Base-by-base conservation (phyloP, 768 basidiomycete genomes). In the Ephemerocybe angulata region DNA sequence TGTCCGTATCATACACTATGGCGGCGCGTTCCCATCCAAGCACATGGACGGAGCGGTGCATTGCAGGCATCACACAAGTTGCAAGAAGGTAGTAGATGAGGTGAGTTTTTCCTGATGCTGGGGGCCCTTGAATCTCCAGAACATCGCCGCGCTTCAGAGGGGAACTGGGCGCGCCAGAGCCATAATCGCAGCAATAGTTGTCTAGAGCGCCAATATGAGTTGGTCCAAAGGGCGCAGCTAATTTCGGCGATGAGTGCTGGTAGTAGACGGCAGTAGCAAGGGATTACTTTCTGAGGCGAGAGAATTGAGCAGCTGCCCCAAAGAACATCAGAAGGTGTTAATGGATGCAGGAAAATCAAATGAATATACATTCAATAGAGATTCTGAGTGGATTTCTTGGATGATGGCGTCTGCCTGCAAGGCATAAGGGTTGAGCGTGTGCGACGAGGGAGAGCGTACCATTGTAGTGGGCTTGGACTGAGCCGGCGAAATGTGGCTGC, bases 101-200 rank as follows among this genome's bases (percentile, higher is more conserved):
- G 58, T 87, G 86, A 2, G 88, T 86, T 70, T 93, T 94, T 27
- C 89, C 91, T 5, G 86, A 83, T 25, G 76, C 79, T 3, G 90
- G 73, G 2, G 84, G 80, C 1, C 91, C 91, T 68, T 91, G 86
- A 21, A 94, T 75, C 68, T 90, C 86, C 58, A 93, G 70, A 37
- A 88, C 76, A 65, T 90, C 85, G 31, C 86, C 86, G 43, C 75
- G 72, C 63, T 58, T 64, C 43, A 67, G 29, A 60, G 19, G 60
- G 61, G 22, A 58, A 52, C 46, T 49, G 51, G 50, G 38, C 37
- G 49, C 50, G 24, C 38, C n/a, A 17, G 43, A 25, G 35, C 40
- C 43, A 52, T 28, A 33, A 25, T 62, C 49, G 56, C 60, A 58
- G 55, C 70, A 58, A 56, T 70, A 65, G 15, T 62, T 58, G 60